Evolutionary conservation across 2,329 filamentous ascomycete species (phyloP), one percentile per base, ranked within the genome.

Genomic region (Neocucurbitaria cava): DNA sequence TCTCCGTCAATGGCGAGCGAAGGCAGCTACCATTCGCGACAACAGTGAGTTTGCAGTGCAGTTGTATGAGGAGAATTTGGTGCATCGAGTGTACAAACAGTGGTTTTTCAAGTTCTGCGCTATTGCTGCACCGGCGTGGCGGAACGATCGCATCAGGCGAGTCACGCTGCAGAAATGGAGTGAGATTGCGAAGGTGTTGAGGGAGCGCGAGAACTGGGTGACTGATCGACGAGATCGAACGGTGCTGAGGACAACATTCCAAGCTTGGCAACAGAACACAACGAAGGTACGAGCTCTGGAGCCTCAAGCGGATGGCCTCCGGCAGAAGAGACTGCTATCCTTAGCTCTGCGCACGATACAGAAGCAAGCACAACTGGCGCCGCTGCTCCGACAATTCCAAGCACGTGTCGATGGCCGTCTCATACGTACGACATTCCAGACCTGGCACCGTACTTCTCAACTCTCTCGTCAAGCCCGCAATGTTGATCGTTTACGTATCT

Each of bases 1-100:
- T 46, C 78, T 88, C 44, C 68, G 69, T 5, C 64, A 76, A n/a
- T 89, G 85, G 81, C 80, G 78, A 38, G 72, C 75, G 40, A 79
- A 77, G 24, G 68, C 77, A 2, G 70, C 71, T 6, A 65, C 70
- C 39, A 59, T 79, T 5, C 73, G 67, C 3, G 68, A 69, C 5
- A 66, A 77, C 24, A 68, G 78, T 21, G 59, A 70, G 2, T 56
- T 60, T 23, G 76, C 75, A 23, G 52, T 66, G 7, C 59, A 54
- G 3, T 45, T 68, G 35, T 73, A 76, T 41, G 65, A 75, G 39
- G 65, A 72, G 26, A 75, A 72, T 35, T 46, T 78, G 0, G 61
- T 72, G 3, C 61, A 64, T 18, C 68, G 64, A 21, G 50, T 65
- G 7, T 78, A 71, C 52, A 69, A 68, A 48, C 52, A 58, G n/a